These are phyloP conservation scores for Trypanosoma scelopori DNA, from an alignment of 208 protist genomes.

Conservation along the genomic window DNA sequence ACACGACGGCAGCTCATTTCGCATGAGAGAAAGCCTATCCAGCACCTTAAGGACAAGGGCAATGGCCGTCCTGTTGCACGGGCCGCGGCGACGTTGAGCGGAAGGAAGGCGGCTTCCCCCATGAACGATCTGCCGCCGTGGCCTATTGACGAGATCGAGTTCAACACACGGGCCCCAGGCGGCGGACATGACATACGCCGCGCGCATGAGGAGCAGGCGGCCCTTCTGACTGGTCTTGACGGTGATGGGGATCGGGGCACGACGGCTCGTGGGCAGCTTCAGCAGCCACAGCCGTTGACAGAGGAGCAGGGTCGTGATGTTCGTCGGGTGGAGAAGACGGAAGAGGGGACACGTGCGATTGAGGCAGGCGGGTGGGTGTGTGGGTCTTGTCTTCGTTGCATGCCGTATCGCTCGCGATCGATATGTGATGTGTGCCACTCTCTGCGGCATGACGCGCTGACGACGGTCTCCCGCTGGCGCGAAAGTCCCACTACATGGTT, in stretches of 20 bases:
- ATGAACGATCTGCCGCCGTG: conserved; percentile 47
- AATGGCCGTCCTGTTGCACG: background rate
- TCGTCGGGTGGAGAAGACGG: conserved; percentile 22
- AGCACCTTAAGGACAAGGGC: no score
- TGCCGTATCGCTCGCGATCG: conserved; percentile 37
- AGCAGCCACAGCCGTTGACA: background rate
- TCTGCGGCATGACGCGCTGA: conserved; percentile 48
- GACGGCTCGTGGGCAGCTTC: background rate
- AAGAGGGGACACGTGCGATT: conserved; percentile 33
- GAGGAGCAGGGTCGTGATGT: conserved; percentile 15
- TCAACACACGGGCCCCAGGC: conserved; percentile 42
- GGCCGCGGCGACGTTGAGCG: background rate
- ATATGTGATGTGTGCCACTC: conserved; percentile 52
- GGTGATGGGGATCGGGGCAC: background rate
- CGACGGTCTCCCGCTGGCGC: conserved; percentile 22
- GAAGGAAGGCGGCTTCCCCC: background rate
- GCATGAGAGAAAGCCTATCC: no score
- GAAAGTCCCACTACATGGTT: conserved; percentile 30
- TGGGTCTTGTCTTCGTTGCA: conserved; percentile 37
- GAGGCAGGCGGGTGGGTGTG: conserved; percentile 60
- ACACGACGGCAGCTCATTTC: no score
- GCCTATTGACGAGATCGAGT: conserved; percentile 69
- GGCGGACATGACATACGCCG: conserved; percentile 58
- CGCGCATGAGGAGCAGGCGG: conserved; percentile 16
- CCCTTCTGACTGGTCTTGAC: background rate